phyloP scores from a whole-genome alignment of 352 stramenopile species.

The Pythium volutum region DNA sequence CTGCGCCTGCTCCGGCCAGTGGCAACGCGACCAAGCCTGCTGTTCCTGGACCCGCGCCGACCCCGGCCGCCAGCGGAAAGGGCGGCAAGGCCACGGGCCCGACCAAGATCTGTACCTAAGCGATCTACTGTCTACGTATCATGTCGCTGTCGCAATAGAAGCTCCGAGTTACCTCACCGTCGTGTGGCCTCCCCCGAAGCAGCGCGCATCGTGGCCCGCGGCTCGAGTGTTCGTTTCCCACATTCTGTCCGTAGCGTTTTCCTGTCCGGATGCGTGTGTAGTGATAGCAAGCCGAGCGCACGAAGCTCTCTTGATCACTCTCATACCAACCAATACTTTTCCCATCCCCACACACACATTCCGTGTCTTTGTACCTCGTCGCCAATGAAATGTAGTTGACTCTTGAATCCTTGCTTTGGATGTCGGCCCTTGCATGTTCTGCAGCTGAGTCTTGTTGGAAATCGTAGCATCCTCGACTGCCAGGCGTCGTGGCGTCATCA shows the following conservation, averaged over 20 bases:
- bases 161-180: conserved; percentile 2
- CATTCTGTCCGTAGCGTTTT: conserved; percentile 1
- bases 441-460: too few relatives aligned
- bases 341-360: background rate
- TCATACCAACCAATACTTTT: background rate
- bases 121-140: background rate
- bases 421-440: too few relatives aligned
- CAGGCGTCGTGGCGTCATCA: too few relatives aligned
- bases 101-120: conserved; percentile 16
- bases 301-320: conserved; percentile 3
- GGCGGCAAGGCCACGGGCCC: background rate
- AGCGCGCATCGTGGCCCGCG: conserved; percentile 4
- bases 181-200: conserved; percentile 1
- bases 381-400: too few relatives aligned
- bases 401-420: too few relatives aligned
- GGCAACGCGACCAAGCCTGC: background rate
- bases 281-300: background rate
- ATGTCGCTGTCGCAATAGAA: conserved; percentile 11
- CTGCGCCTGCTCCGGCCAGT: background rate
- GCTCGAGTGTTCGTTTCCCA: conserved; percentile 7
- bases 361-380: background rate
- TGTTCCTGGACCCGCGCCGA: background rate
- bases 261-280: background rate
- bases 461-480: too few relatives aligned
- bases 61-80: background rate